Evolutionary conservation across 805 yeast species (phyloP).

Genomic region (Teunomyces cretensis): DNA sequence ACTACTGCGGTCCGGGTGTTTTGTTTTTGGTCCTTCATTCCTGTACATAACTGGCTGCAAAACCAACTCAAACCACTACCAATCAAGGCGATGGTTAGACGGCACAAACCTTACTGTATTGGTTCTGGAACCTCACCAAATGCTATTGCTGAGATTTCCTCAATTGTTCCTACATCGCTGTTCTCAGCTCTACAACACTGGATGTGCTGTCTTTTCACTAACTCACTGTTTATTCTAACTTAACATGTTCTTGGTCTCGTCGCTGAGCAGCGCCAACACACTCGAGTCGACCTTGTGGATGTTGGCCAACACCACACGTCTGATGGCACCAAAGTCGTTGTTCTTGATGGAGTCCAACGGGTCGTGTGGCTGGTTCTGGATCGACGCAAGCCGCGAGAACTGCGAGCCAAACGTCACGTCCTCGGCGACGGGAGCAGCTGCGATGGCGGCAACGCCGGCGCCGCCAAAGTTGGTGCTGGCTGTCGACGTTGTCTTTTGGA

Average conservation of each 20-base stretch:
- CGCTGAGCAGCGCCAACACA: constrained; percentile 17
- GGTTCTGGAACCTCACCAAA: no score
- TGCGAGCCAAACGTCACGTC: constrained; percentile 81
- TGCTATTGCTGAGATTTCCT: no score
- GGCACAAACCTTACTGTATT: no score
- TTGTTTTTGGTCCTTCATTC: no score
- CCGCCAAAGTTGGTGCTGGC: constrained; percentile 18
- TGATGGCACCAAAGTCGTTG: constrained; percentile 31
- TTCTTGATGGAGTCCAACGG: constrained; percentile 58
- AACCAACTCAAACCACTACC: no score
- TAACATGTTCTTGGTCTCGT: background rate
- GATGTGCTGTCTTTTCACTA: no score
- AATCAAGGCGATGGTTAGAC: no score
- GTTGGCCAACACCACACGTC: constrained; percentile 22
- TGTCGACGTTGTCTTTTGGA: constrained; percentile 17
- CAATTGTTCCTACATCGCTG: no score
- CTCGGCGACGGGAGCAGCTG: constrained; percentile 42
- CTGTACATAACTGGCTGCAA: no score
- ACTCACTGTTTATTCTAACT: no score
- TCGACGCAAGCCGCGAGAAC: constrained; percentile 69
- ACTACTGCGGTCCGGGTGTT: no score
- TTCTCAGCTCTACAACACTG: no score
- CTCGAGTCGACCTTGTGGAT: constrained; percentile 24
- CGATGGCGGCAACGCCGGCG: constrained; percentile 23
- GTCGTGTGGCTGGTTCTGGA: constrained; percentile 62